phyloP scores from a whole-genome alignment of 2,329 filamentous ascomycete genomes.

The Akanthomyces lecanii region DNA sequence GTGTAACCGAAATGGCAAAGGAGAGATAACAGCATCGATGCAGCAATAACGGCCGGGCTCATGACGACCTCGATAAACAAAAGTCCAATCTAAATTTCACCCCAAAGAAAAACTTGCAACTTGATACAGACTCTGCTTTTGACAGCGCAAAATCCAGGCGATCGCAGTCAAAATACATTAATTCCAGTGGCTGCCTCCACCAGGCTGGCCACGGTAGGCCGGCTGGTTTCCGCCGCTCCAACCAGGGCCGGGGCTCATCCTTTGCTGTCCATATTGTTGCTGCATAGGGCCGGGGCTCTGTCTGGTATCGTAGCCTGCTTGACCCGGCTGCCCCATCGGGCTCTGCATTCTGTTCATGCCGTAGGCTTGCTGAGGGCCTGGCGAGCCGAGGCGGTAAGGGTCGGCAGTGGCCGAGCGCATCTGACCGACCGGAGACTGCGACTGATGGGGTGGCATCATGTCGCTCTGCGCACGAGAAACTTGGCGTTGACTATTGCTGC shows the following conservation, averaged over 20 bases:
- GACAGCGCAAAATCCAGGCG: neutral
- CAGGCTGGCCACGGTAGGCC: constrained; percentile 12
- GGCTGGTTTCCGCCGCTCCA: constrained; percentile 10
- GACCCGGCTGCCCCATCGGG: constrained; percentile 16
- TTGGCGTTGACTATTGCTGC: neutral
- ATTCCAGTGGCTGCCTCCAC: constrained; percentile 9
- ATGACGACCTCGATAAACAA: constrained; percentile 6
- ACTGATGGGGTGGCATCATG: neutral
- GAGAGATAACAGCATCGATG: neutral
- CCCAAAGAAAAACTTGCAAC: neutral
- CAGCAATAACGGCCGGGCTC: constrained; percentile 7
- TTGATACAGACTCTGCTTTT: neutral
- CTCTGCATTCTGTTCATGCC: constrained; percentile 17
- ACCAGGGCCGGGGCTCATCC: constrained; percentile 15
- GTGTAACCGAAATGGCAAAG: neutral
- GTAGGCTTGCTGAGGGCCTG: constrained; percentile 17
- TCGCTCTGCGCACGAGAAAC: constrained; percentile 17
- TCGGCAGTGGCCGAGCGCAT: constrained; percentile 14
- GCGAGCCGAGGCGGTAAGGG: constrained; percentile 19
- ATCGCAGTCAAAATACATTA: neutral
- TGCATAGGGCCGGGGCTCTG: constrained; percentile 17
- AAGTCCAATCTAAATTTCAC: constrained; percentile 7
- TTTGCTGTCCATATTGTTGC: constrained; percentile 4
- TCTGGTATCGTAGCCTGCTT: constrained; percentile 2
- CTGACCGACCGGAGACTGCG: constrained; percentile 5